Base-by-base conservation (phyloP, 2,329 filamentous ascomycete genomes). In the Trichoderma asperellum region DNA sequence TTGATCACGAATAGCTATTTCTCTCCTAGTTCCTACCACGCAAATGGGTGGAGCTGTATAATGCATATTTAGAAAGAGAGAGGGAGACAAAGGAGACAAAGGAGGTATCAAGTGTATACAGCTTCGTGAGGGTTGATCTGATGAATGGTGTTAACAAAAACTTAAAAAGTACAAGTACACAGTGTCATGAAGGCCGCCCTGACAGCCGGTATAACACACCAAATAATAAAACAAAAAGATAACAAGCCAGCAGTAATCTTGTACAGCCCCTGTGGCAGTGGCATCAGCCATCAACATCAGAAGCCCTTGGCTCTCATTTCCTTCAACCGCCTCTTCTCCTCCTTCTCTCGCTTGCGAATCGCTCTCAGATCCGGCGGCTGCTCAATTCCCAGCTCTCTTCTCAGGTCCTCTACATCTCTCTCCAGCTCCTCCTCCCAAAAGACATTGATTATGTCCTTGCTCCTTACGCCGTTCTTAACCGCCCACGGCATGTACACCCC, bases 391-490 rank as follows among this genome's bases (percentile, higher is more conserved):
- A 99, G 78, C 77, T 94, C 86, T 5, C 76, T 79, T 73, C 96
- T 87, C 78, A 99, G 77, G 73, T 90, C 92, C 63, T 88, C 86
- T 32, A 97, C 92, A 79, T 97, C 91, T 69, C 89, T 92, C 82
- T 94, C 91, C 73, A 99, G 81, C 82, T 95, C 88, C 83, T 98
- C 93, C 81, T 99, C 96, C 96, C 96, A 99, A 78, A 97, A 99
- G 1, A 99, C 90, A 79, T 97, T 97, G 73, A 99, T 94, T 40
- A 98, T 84, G 76, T 97, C 92, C 75, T 91, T 88, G 59, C 89
- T 87, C 68, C 87, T 82, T 72, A 93, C 79, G 16, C 96, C 96
- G 79, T 97, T 98, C 66, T 88, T 83, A 56, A 97, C 80, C 43
- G 96, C 96, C 96, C 96, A 99, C 0, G 96, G 96, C 64, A 95